Base-by-base conservation (phyloP, 2,329 filamentous ascomycete genomes). In the Penicillium sp. region DNA sequence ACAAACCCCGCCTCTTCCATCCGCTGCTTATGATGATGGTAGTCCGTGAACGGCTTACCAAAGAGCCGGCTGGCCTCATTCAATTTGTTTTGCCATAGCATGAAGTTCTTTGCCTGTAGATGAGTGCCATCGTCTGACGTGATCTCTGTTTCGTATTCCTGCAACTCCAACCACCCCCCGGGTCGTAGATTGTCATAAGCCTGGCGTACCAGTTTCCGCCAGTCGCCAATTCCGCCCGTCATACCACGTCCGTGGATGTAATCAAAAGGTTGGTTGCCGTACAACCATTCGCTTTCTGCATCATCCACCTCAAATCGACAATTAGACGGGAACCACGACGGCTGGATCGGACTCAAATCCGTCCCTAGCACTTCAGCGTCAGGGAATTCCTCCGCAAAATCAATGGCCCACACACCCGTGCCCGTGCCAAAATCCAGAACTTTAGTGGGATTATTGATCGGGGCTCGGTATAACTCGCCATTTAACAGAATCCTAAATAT, bases 1-100 rank as follows among this genome's bases (percentile, higher is more conserved):
- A 73, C 66, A 56, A 83, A 83, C 0, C 81, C 81, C 0, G 75
- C 79, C 3, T 77, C 76, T 3, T 69, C 67, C 59, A 82, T 72
- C 49, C 74, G 73, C 35, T 68, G 64, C 59, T 71, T 69, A 20
- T 72, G 66, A 18, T 67, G 58, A 23, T 65, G 56, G 43, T 63
- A 67, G n/a, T 69, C 67, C 30, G 66, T 64, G 6, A 73, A 62
- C 0, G 68, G 64, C n/a, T 70, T 69, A 1, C 71, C 72, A 47
- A 71, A 67, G 20, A 64, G 61, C 8, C 66, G 64, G 21, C 67
- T 70, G 1, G 70, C 67, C 11, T 66, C 51, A 57, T 68, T 60
- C 33, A 68, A 59, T 43, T 66, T 61, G 38, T 66, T 61, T 46
- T 62, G 48, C 60, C 65, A 66, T 47, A 61, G 21, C 26, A 57